Conservation (phyloP, 2,329 filamentous ascomycete species). For the Cladosporium velox region DNA sequence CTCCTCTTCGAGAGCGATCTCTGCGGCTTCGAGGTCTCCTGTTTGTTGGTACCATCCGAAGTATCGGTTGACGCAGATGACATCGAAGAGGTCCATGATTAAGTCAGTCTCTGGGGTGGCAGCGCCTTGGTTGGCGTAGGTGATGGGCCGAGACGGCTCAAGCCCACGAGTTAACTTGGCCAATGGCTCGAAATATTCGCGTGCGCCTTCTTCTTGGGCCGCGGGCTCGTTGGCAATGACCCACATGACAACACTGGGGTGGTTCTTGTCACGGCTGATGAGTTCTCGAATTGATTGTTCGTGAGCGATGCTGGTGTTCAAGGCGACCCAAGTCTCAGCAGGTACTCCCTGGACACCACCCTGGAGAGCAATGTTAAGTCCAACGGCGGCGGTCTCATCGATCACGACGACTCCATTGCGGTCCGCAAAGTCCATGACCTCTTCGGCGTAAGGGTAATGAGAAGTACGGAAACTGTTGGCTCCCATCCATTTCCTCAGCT, state of each 20-base stretch:
- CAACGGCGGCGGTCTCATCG: conserved; percentile 14
- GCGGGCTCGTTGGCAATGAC: conserved; percentile 14
- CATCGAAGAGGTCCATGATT: conserved; percentile 19
- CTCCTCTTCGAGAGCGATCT: conserved; percentile 10
- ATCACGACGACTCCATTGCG: conserved; percentile 17
- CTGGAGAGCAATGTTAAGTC: not conserved
- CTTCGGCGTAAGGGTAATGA: conserved; percentile 20
- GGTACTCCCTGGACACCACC: conserved; percentile 1
- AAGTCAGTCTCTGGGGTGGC: conserved; percentile 4
- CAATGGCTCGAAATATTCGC: conserved; percentile 16
- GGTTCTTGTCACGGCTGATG: conserved; percentile 18
- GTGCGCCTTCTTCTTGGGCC: conserved; percentile 14
- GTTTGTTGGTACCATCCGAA: conserved; percentile 17
- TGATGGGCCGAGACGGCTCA: conserved; percentile 5
- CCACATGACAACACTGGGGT: conserved; percentile 17
- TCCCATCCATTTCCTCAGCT: conserved; percentile 17
- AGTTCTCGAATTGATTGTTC: conserved; percentile 9
- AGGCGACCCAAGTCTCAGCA: not conserved
- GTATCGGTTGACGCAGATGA: conserved; percentile 11
- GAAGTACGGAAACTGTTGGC: conserved; percentile 20
- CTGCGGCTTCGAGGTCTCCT: conserved; percentile 17
- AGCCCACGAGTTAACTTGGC: conserved; percentile 9
- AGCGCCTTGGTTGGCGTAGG: conserved; percentile 9
- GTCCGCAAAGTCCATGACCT: conserved; percentile 20
- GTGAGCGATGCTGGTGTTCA: not conserved